A percentile compares a stretch with the other conserved stretches of the same genome.
phyloP scores from a whole-genome alignment of 2,329 filamentous ascomycete species.

The Ceratocystis smalleyi region DNA sequence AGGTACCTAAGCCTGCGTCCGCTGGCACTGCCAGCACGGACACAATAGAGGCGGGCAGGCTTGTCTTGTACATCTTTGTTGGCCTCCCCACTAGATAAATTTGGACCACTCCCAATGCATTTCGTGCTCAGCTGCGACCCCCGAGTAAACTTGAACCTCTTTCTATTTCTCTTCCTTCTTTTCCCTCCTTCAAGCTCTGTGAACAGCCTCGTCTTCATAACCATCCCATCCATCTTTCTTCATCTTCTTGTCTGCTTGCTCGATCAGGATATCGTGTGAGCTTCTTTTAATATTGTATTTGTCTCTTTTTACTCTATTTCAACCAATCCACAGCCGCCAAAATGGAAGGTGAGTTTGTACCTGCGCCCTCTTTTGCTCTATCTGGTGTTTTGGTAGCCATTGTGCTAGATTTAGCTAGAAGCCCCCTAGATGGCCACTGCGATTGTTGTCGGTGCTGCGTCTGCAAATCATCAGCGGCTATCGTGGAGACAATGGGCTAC shows the following conservation, averaged over 20 bases:
- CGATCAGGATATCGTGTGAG: constrained; percentile 20
- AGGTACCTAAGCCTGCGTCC: constrained; percentile 16
- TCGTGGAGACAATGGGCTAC: not conserved
- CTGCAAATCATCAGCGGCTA: not conserved
- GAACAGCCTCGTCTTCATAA: constrained; percentile 17
- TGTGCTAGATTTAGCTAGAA: constrained; percentile 6
- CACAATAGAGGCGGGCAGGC: not conserved
- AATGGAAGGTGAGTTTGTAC: constrained; percentile 54
- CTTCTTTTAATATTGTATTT: constrained; percentile 17
- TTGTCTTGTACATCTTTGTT: constrained; percentile 13
- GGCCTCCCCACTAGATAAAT: constrained; percentile 18
- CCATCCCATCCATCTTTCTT: constrained; percentile 14
- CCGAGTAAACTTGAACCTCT: constrained; percentile 15
- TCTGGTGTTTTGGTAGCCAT: constrained; percentile 10
- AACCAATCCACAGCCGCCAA: constrained; percentile 26
- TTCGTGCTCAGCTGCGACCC: constrained; percentile 16
- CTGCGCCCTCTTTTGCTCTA: not conserved
- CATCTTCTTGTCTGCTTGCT: constrained; percentile 17
- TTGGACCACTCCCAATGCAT: constrained; percentile 18
- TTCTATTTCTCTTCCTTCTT: constrained; percentile 15
- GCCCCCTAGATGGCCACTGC: not conserved
- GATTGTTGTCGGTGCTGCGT: not conserved
- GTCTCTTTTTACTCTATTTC: constrained; percentile 17
- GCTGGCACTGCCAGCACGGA: constrained; percentile 13
- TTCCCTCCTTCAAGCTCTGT: constrained; percentile 16